Conservation (phyloP, 345 rosid genomes). For the Rhodamnia rubescens region DNA sequence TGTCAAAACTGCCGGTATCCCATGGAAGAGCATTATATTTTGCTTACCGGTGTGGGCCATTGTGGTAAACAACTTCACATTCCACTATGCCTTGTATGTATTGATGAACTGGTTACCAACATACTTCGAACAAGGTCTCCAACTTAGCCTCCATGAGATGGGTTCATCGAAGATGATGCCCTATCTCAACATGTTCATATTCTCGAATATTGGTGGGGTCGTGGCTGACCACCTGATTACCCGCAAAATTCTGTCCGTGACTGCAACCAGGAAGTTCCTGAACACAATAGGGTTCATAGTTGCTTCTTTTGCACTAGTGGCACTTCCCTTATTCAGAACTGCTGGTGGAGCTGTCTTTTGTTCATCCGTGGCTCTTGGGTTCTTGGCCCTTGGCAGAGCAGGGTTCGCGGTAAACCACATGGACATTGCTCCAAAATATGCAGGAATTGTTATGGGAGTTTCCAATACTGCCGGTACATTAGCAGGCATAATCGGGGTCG, state of each 20-base stretch:
- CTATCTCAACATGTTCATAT: slow-evolving; percentile 91
- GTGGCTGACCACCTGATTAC: slow-evolving; percentile 84
- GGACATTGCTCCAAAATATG: slow-evolving; percentile 97
- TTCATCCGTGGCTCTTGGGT: slow-evolving; percentile 87
- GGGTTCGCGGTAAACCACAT: slow-evolving; percentile 98
- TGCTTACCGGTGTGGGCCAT: slow-evolving; percentile 89
- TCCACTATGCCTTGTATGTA: slow-evolving; percentile 90
- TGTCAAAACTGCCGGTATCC: slow-evolving; percentile 44
- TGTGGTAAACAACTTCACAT: slow-evolving; percentile 87
- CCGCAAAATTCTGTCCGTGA: slow-evolving; percentile 60
- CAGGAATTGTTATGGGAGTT: slow-evolving; percentile 95
- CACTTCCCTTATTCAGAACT: slow-evolving; percentile 71
- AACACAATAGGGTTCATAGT: slow-evolving; percentile 74
- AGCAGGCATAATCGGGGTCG: slow-evolving; percentile 91
- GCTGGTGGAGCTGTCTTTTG: slow-evolving; percentile 72
- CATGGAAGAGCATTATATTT: slow-evolving; percentile 71
- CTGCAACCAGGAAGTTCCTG: slow-evolving; percentile 68
- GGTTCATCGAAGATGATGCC: slow-evolving; percentile 98
- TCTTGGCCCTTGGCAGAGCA: slow-evolving; percentile 88
- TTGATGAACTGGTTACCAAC: slow-evolving; percentile 98
- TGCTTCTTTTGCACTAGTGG: slow-evolving; percentile 75
- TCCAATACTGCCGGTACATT: slow-evolving; percentile 96
- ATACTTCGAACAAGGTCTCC: slow-evolving; percentile 80
- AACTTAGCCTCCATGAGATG: slow-evolving; percentile 89
- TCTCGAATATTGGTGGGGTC: slow-evolving; percentile 94